A percentile compares a stretch with the other conserved stretches of the same genome.
phyloP scores from a whole-genome alignment of 208 protist species.

The Leishmania guyanensis region DNA sequence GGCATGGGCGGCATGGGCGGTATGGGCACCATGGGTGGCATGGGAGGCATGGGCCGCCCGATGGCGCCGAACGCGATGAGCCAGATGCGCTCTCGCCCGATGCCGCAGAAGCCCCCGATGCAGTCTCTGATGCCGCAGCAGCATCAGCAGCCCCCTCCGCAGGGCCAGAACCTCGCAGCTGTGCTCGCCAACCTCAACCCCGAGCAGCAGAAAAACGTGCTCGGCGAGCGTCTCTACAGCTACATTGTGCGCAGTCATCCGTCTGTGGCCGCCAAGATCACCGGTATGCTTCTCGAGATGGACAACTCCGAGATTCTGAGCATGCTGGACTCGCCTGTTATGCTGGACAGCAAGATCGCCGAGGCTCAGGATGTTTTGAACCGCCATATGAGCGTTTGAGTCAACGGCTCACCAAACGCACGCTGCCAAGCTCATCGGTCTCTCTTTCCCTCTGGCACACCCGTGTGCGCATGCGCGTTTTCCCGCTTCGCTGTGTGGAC shows the following conservation, averaged over 20 bases:
- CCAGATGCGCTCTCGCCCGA: slow-evolving; percentile 62
- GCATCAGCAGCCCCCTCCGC: slow-evolving; percentile 36
- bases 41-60: slow-evolving; percentile 37
- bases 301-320: slow-evolving; percentile 95
- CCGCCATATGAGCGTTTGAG: slow-evolving; percentile 83
- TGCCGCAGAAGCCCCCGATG: slow-evolving; percentile 71
- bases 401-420: neutral
- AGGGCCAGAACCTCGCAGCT: slow-evolving; percentile 71
- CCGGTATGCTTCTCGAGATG: slow-evolving; percentile 99
- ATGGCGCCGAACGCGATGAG: slow-evolving; percentile 78
- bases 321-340: slow-evolving; percentile 92
- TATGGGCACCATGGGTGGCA: slow-evolving; percentile 42
- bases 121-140: slow-evolving; percentile 64
- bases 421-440: neutral
- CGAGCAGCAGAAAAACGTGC: slow-evolving; percentile 95
- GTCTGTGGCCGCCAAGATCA: slow-evolving; percentile 97
- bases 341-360: slow-evolving; percentile 95
- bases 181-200: slow-evolving; percentile 69
- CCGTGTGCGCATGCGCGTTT: neutral
- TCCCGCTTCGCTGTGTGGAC: neutral
- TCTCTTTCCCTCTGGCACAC: slow-evolving; percentile 5
- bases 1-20: slow-evolving; percentile 41
- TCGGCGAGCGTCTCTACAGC: slow-evolving; percentile 97
- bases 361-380: slow-evolving; percentile 97
- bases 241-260: slow-evolving; percentile 92